Percentiles rank a stretch among this genome's conserved stretches.
Evolutionary conservation across 176 grass and related monocot genomes (phyloP).

Genomic region (Cenchrus purpureus): DNA sequence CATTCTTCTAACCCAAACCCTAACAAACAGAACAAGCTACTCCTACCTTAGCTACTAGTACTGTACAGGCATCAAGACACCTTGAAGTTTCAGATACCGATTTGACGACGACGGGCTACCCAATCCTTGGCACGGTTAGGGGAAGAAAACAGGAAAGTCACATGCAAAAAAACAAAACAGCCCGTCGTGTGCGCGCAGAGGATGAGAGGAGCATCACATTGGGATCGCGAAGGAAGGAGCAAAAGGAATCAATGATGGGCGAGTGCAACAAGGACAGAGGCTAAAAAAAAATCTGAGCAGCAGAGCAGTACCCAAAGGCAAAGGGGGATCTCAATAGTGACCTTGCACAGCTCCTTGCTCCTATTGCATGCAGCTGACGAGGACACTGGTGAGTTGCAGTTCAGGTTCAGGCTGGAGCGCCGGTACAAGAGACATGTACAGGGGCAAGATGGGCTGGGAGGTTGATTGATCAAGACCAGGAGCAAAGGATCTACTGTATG

Average conservation of each 20-base stretch:
- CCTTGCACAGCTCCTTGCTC: slow-evolving; percentile 45
- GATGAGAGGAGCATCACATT: slow-evolving; percentile 27
- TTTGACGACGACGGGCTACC: slow-evolving; percentile 22
- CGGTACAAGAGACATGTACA: slow-evolving; percentile 49
- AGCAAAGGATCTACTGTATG: slow-evolving; percentile 42
- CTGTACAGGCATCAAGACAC: slow-evolving; percentile 30
- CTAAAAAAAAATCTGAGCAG: slow-evolving; percentile 35
- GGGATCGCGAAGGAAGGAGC: slow-evolving; percentile 49
- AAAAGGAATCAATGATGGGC: slow-evolving; percentile 51
- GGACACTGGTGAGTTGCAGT: slow-evolving; percentile 47
- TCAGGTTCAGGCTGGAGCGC: slow-evolving; percentile 33
- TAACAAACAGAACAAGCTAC: slow-evolving; percentile 51
- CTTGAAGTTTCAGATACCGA: slow-evolving; percentile 24
- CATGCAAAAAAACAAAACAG: slow-evolving; percentile 45
- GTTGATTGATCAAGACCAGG: slow-evolving; percentile 50
- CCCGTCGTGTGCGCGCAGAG: slow-evolving; percentile 28
- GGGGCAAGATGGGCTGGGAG: slow-evolving; percentile 51
- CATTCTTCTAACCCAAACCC: slow-evolving; percentile 39
- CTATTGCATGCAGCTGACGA: slow-evolving; percentile 51
- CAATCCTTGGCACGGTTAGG: slow-evolving; percentile 39
- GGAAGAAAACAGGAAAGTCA: slow-evolving; percentile 44
- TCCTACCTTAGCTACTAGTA: background rate
- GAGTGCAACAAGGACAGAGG: slow-evolving; percentile 50
- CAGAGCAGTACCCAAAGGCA: slow-evolving; percentile 34
- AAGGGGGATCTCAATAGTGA: slow-evolving; percentile 57